Evolutionary conservation across 495 filamentous ascomycete genomes (phyloP), one percentile per base, ranked within the genome.

Genomic region (Podospora appendiculata): DNA sequence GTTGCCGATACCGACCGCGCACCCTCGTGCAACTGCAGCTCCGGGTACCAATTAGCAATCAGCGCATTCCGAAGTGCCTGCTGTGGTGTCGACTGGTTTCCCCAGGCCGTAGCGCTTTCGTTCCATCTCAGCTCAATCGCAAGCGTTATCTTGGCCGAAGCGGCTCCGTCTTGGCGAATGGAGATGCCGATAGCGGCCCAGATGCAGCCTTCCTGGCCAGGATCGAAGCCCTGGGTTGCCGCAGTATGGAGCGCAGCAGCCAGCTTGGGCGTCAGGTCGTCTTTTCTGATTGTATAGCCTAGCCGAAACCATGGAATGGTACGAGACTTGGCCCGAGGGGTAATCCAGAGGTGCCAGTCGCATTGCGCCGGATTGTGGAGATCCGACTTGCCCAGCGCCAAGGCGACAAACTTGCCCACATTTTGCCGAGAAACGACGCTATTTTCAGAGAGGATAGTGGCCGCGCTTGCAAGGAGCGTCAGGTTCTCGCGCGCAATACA

Each of bases 31-130:
- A 45, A 14, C 0, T 41, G 18, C 16, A 60, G 8, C 2, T 52
- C 44, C 12, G 64, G 64, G 34, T 61, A 67, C 57, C 67, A 73
- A 4, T 43, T 55, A 11, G 45, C 16, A 16, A 74, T 17, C 16
- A 65, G 51, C 8, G 32, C 32, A 1, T 56, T 52, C 14, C 57
- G 55, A 18, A 69, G 34, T 8, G 45, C 19, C 14, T 58, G 58
- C 41, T 64, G 58, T 2, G 52, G 32, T 5, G 14, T 42, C 4
- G 58, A 45, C 1, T 44, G 17, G 34, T 51, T 57, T 4, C 55
- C 54, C 53, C 53, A 58, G 10, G 59, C 13, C n/a, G 43, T 47
- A 7, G 14, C 9, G 8, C 52, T 59, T 17, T 59, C 52, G 36
- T 60, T 66, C 65, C 63, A 68, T 19, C 50, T 17, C 13, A 66